Conservation (phyloP, 768 basidiomycete genomes). For the Kockovaella imperatae region DNA sequence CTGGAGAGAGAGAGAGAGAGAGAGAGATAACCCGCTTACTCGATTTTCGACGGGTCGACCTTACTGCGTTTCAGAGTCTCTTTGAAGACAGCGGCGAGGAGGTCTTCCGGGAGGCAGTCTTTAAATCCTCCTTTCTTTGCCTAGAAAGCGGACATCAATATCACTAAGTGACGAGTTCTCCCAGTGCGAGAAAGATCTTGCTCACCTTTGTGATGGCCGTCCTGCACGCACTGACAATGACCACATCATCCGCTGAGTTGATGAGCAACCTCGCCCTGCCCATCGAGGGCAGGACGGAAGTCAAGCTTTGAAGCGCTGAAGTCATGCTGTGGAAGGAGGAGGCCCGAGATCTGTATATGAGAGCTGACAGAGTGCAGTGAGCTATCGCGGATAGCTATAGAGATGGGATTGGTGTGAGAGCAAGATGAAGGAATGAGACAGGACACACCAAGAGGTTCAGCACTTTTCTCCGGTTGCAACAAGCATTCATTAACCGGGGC, state of each 20-base stretch:
- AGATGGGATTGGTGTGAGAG: no score
- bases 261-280: slow-evolving; percentile 53
- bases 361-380: background rate
- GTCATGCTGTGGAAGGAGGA: no score
- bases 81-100: slow-evolving; percentile 73
- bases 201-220: slow-evolving; percentile 85
- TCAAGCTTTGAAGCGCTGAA: slow-evolving; percentile 37
- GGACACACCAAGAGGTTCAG: no score
- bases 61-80: slow-evolving; percentile 47
- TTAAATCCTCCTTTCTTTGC: slow-evolving; percentile 84
- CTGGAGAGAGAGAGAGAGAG: background rate
- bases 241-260: slow-evolving; percentile 77
- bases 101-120: slow-evolving; percentile 76
- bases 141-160: slow-evolving; percentile 12
- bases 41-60: slow-evolving; percentile 40
- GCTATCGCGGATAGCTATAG: background rate
- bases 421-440: no score
- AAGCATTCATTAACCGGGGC: no score
- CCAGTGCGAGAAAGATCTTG: slow-evolving; percentile 2
- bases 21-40: slow-evolving; percentile 23
- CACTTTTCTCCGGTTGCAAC: no score
- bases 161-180: no score
- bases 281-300: slow-evolving; percentile 38
- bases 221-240: slow-evolving; percentile 78
- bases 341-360: no score